Evolutionary conservation across 768 basidiomycete species (phyloP).

Genomic region (Russula virescens): DNA sequence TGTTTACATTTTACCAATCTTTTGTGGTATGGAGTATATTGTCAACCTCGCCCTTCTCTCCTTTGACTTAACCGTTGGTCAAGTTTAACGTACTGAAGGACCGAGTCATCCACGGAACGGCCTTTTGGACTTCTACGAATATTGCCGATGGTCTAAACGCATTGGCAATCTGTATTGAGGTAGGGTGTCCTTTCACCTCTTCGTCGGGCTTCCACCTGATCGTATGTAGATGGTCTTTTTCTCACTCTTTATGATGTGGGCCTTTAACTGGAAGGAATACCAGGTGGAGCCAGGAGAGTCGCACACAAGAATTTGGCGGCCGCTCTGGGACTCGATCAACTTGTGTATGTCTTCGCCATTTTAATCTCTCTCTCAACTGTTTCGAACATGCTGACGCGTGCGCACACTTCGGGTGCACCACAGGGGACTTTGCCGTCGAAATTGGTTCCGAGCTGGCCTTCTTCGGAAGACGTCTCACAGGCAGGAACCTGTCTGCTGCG

Average conservation of each 20-base stretch:
- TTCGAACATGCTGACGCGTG: background rate
- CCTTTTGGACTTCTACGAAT: slow-evolving; percentile 81
- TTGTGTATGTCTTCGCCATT: slow-evolving; percentile 33
- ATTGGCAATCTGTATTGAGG: slow-evolving; percentile 79
- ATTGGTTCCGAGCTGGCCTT: slow-evolving; percentile 57
- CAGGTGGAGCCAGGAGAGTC: slow-evolving; percentile 32
- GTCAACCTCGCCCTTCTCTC: background rate
- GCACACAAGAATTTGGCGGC: slow-evolving; percentile 57
- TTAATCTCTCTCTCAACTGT: background rate
- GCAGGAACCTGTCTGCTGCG: slow-evolving; percentile 24
- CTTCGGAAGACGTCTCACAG: slow-evolving; percentile 43
- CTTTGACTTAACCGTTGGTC: slow-evolving; percentile 2
- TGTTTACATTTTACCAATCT: slow-evolving; percentile 85
- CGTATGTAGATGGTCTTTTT: slow-evolving; percentile 74
- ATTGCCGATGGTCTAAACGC: slow-evolving; percentile 82
- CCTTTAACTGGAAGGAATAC: slow-evolving; percentile 72
- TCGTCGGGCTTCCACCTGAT: slow-evolving; percentile 3
- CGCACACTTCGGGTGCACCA: background rate
- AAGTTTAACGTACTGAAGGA: slow-evolving; percentile 65
- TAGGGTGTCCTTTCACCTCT: slow-evolving; percentile 28
- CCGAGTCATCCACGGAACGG: slow-evolving; percentile 69
- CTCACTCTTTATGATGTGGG: slow-evolving; percentile 73
- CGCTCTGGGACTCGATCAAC: slow-evolving; percentile 63
- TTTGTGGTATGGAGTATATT: slow-evolving; percentile 45
- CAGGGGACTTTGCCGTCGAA: slow-evolving; percentile 64